Percentiles rank a stretch among this genome's conserved stretches.
Evolutionary conservation across 2,329 filamentous ascomycete genomes (phyloP).

Genomic region (Exophiala mesophila): DNA sequence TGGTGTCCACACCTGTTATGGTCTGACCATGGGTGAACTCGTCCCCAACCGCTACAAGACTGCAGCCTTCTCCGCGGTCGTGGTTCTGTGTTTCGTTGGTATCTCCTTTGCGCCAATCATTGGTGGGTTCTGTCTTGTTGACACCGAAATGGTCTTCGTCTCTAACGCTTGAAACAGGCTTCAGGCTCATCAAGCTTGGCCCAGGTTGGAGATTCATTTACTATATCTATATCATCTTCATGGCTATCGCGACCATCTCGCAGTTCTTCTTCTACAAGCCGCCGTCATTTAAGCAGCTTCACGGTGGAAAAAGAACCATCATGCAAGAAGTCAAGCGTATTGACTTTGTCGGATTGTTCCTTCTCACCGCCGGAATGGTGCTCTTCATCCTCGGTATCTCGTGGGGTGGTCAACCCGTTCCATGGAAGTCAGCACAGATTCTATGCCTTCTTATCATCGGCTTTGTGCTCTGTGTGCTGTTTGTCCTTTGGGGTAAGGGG

Average conservation of each 20-base stretch:
- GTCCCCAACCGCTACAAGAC: constrained; percentile 10
- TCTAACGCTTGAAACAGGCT: not conserved
- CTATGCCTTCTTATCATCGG: constrained; percentile 29
- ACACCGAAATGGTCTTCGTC: not conserved
- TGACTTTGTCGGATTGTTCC: constrained; percentile 43
- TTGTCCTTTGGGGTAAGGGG: constrained; percentile 30
- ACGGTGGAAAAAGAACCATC: constrained; percentile 33
- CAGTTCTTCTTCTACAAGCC: constrained; percentile 41
- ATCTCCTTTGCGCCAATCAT: not conserved
- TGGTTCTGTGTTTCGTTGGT: constrained; percentile 2
- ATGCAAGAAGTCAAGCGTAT: constrained; percentile 39
- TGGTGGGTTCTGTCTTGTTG: not conserved
- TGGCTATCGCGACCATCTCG: constrained; percentile 25
- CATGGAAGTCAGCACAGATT: constrained; percentile 25
- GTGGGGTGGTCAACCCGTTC: constrained; percentile 35
- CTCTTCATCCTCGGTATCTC: constrained; percentile 43
- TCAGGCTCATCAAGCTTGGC: not conserved
- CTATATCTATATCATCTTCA: constrained; percentile 39
- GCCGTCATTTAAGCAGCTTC: constrained; percentile 38
- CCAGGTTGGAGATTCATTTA: constrained; percentile 28
- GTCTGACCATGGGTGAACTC: constrained; percentile 14
- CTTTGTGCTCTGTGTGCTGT: constrained; percentile 18
- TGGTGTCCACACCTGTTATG: constrained; percentile 13
- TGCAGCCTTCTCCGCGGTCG: constrained; percentile 2
- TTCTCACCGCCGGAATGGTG: constrained; percentile 38